These are phyloP conservation scores for Biscogniauxia sp. DNA, from an alignment of 2,329 filamentous ascomycete species.

Conservation along the genomic window DNA sequence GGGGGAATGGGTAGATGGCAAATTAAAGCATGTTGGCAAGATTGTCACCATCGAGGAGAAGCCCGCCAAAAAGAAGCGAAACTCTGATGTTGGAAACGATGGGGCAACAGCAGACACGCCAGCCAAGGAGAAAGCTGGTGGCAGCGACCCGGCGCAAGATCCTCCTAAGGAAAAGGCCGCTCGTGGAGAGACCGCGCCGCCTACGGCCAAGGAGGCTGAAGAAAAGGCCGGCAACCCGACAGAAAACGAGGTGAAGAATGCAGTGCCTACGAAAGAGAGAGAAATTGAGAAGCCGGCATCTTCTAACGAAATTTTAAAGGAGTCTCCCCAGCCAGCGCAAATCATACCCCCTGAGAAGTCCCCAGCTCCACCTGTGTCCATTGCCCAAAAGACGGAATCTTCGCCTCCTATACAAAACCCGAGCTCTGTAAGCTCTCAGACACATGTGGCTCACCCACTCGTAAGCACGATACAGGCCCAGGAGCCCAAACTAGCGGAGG, in stretches of 20 bases:
- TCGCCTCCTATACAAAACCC: constrained; percentile 1
- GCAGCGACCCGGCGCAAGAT: constrained; percentile 5
- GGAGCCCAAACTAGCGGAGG: constrained; percentile 16
- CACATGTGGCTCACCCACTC: neutral
- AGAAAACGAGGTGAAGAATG: neutral
- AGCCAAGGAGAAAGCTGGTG: constrained; percentile 25
- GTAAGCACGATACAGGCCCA: constrained; percentile 14
- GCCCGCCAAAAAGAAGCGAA: constrained; percentile 50
- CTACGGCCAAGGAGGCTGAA: constrained; percentile 4
- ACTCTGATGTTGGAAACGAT: constrained; percentile 31
- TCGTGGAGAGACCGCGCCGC: constrained; percentile 2
- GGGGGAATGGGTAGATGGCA: constrained; percentile 75
- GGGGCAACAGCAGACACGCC: constrained; percentile 10
- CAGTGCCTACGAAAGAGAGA: neutral
- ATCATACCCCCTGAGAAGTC: constrained; percentile 8
- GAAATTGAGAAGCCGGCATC: constrained; percentile 8
- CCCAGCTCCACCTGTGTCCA: neutral
- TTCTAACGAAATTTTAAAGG: neutral
- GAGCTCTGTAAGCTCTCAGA: neutral
- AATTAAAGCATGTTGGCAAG: constrained; percentile 68
- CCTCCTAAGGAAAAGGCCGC: constrained; percentile 14
- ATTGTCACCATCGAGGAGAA: constrained; percentile 62
- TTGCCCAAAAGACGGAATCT: constrained; percentile 6
- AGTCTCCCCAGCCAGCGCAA: constrained; percentile 5
- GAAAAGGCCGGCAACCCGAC: constrained; percentile 1